Conservation (phyloP, 164 flowering plant species). For the Macadamia integrifolia region DNA sequence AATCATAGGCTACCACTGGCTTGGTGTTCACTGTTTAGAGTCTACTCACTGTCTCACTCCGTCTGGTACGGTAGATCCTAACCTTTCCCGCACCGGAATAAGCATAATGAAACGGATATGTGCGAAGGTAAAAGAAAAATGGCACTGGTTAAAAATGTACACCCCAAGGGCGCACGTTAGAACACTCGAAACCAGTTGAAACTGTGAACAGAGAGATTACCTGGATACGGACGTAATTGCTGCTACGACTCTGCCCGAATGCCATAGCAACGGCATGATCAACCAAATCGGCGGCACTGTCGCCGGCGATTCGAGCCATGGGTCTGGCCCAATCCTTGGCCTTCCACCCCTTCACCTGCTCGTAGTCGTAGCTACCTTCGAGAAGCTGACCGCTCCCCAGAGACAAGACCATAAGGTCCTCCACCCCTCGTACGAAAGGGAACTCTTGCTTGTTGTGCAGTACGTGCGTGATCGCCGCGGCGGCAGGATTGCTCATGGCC, state of each 20-base stretch:
- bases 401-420: slow-evolving; percentile 25
- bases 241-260: slow-evolving; percentile 12
- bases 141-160: neutral
- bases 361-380: neutral
- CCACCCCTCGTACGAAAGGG: slow-evolving; percentile 22
- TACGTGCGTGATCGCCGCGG: slow-evolving; percentile 31
- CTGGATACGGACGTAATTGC: slow-evolving; percentile 23
- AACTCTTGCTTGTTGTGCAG: slow-evolving; percentile 28
- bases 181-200: no score
- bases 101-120: no score
- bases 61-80: no score
- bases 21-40: no score
- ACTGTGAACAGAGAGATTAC: neutral
- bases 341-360: slow-evolving; percentile 1
- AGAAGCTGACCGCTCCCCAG: slow-evolving; percentile 19
- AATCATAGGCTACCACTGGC: no score
- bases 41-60: no score
- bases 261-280: slow-evolving; percentile 23
- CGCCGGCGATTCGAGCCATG: slow-evolving; percentile 13
- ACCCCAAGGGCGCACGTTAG: neutral
- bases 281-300: slow-evolving; percentile 23
- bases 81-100: neutral
- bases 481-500: slow-evolving; percentile 27
- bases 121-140: no score
- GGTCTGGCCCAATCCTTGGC: neutral